Conservation (phyloP, 495 filamentous ascomycete species). For the Podospora didyma region DNA sequence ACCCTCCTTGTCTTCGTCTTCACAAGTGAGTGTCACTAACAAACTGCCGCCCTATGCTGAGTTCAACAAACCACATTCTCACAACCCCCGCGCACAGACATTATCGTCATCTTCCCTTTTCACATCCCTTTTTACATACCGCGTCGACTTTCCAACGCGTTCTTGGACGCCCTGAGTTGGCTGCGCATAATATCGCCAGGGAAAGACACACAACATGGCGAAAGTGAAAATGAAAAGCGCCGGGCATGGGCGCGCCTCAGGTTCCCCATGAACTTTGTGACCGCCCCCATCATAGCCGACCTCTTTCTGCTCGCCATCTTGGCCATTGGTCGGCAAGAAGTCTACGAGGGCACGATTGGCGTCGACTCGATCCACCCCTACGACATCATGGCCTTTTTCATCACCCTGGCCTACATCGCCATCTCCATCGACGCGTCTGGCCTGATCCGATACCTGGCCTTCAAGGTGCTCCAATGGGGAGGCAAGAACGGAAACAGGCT, state of each 20-base stretch:
- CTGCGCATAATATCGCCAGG: constrained; percentile 49
- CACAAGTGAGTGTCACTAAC: constrained; percentile 51
- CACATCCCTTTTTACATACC: constrained; percentile 56
- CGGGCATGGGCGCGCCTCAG: constrained; percentile 32
- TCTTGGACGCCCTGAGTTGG: constrained; percentile 37
- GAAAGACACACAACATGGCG: neutral
- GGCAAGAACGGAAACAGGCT: constrained; percentile 57
- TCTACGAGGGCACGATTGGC: constrained; percentile 58
- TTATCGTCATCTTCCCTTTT: constrained; percentile 61
- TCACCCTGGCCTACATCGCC: constrained; percentile 68
- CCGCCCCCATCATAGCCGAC: constrained; percentile 60
- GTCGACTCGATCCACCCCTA: constrained; percentile 56
- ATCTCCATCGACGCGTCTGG: constrained; percentile 71
- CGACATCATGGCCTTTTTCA: constrained; percentile 66
- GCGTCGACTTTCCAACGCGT: constrained; percentile 36
- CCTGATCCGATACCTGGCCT: constrained; percentile 60
- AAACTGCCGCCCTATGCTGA: neutral
- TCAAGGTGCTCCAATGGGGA: constrained; percentile 61
- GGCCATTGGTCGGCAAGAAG: constrained; percentile 58
- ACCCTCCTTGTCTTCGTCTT: constrained; percentile 60
- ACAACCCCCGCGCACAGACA: constrained; percentile 37
- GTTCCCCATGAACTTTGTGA: constrained; percentile 64
- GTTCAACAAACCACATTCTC: neutral
- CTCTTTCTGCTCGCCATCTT: constrained; percentile 60
- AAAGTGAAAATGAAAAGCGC: neutral